Percentiles rank a stretch among this genome's conserved stretches.
Conservation (phyloP, 1,284 basidiomycete species). For the Melampsora larici-populina region DNA sequence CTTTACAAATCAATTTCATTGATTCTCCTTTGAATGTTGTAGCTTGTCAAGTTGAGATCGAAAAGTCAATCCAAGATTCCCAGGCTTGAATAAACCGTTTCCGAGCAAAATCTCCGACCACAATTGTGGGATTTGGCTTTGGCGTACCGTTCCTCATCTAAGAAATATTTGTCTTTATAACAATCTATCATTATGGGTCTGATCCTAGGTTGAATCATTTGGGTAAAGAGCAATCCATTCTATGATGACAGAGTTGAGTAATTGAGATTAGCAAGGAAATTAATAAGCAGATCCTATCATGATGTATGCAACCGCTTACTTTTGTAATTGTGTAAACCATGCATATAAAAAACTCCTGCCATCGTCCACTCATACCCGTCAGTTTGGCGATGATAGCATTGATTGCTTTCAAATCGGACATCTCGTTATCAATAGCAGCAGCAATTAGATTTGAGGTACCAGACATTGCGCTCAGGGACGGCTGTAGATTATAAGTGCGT, state of each 20-base stretch:
- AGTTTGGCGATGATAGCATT: too few relatives aligned
- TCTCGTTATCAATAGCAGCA: slow-evolving; percentile 58
- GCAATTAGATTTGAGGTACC: slow-evolving; percentile 45
- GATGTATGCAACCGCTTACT: slow-evolving; percentile 56
- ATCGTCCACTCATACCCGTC: too few relatives aligned
- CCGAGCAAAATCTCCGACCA: slow-evolving; percentile 76
- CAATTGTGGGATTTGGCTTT: slow-evolving; percentile 76
- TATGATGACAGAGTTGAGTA: slow-evolving; percentile 52
- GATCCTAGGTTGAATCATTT: slow-evolving; percentile 78
- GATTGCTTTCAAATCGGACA: too few relatives aligned
- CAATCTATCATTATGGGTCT: slow-evolving; percentile 78
- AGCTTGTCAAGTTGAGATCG: too few relatives aligned
- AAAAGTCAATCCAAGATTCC: slow-evolving; percentile 77
- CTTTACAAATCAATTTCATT: too few relatives aligned
- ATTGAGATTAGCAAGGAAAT: not conserved
- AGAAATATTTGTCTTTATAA: slow-evolving; percentile 81
- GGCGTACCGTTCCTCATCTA: slow-evolving; percentile 82
- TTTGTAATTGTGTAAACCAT: slow-evolving; percentile 67
- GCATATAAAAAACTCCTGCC: too few relatives aligned
- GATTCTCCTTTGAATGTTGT: too few relatives aligned
- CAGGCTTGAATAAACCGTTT: slow-evolving; percentile 81
- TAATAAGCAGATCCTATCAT: not conserved
- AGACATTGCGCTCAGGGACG: not conserved
- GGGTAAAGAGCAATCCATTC: slow-evolving; percentile 85
- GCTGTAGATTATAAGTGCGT: slow-evolving; percentile 25